Percentiles rank a stretch among this genome's conserved stretches.
Conservation (phyloP, 352 stramenopile species). For the Thraustochytrium striatum region DNA sequence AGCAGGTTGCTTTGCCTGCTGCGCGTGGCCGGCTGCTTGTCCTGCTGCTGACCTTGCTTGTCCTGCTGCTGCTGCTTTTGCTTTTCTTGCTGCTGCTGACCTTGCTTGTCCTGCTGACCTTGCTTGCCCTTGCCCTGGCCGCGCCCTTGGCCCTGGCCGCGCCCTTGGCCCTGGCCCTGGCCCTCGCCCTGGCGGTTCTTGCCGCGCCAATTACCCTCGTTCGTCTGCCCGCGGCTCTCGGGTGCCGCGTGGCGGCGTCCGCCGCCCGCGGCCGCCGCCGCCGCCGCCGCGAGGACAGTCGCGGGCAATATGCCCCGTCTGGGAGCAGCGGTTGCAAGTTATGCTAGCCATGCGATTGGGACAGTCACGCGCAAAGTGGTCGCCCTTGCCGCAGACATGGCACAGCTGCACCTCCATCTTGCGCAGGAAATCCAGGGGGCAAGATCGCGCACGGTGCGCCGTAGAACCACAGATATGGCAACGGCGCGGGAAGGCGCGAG, state of each 20-base stretch:
- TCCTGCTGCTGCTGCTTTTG: not conserved
- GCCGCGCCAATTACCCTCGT: not conserved
- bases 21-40: not conserved
- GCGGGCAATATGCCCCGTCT: not conserved
- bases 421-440: not conserved
- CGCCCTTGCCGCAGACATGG: constrained; percentile 15
- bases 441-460: not conserved
- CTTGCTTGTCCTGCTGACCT: not conserved
- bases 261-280: not conserved
- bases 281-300: not conserved
- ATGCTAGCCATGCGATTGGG: not conserved
- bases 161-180: not conserved
- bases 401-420: not conserved
- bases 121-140: not conserved
- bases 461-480: constrained; percentile 29
- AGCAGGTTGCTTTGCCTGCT: not conserved
- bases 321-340: not conserved
- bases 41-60: not conserved
- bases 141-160: not conserved
- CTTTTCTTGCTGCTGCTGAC: not conserved
- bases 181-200: not conserved
- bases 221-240: not conserved
- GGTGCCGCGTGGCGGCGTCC: not conserved
- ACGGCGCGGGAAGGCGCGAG: constrained; percentile 15
- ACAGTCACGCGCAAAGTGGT: constrained; percentile 15